Evolutionary conservation across 176 grass and related monocot genomes (phyloP).

Genomic region (Bolboschoenus planiculmis): DNA sequence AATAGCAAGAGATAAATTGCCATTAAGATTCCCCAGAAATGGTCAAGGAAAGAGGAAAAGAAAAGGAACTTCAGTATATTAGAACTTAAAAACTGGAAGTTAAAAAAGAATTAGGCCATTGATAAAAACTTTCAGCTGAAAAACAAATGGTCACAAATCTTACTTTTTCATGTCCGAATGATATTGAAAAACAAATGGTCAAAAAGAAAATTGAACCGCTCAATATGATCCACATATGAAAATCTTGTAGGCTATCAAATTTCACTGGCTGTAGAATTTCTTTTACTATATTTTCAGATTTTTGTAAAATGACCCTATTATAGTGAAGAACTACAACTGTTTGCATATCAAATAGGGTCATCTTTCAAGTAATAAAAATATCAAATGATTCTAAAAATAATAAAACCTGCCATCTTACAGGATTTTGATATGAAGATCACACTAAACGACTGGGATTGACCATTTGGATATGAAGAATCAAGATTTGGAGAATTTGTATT

Average conservation of each 20-base stretch:
- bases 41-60: background rate
- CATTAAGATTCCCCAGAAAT: conserved; percentile 15
- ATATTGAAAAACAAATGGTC: no score
- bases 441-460: background rate
- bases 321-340: no score
- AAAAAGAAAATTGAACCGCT: no score
- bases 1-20: conserved; percentile 12
- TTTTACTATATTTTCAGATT: background rate
- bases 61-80: background rate
- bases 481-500: background rate
- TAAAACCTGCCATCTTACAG: background rate
- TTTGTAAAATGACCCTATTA: background rate
- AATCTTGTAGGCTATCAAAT: background rate
- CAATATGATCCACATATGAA: background rate
- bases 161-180: background rate
- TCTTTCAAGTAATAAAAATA: background rate
- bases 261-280: no score
- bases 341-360: background rate
- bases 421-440: background rate
- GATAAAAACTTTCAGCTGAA: background rate
- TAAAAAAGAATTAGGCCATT: background rate
- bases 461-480: background rate
- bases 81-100: background rate
- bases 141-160: background rate
- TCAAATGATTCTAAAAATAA: background rate